Percentiles rank a stretch among this genome's conserved stretches.
phyloP scores from a whole-genome alignment of 805 yeast genomes.

The Lipomyces orientalis region DNA sequence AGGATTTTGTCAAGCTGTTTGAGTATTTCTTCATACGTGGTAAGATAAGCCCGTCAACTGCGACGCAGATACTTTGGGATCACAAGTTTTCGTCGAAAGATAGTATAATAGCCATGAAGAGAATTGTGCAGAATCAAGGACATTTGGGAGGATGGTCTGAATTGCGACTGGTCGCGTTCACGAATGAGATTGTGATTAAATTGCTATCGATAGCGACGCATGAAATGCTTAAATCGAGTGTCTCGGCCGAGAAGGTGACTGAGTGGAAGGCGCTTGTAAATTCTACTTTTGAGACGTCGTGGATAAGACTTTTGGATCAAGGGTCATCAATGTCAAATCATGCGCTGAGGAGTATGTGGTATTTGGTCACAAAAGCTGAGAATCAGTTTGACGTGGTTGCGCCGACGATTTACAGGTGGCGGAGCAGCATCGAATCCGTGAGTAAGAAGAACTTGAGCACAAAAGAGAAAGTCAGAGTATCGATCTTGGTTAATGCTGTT shows the following conservation, averaged over 20 bases:
- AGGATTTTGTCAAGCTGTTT: slow-evolving; percentile 19
- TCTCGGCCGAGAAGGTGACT: neutral
- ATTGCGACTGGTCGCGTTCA: slow-evolving; percentile 10
- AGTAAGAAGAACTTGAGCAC: neutral
- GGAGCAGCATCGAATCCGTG: neutral
- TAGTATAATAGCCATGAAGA: slow-evolving; percentile 6
- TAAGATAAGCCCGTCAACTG: slow-evolving; percentile 7
- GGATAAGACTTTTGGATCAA: slow-evolving; percentile 16
- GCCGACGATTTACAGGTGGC: slow-evolving; percentile 6
- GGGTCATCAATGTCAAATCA: slow-evolving; percentile 27
- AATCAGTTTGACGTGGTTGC: slow-evolving; percentile 25
- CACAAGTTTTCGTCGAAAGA: slow-evolving; percentile 6
- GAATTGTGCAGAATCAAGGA: slow-evolving; percentile 1
- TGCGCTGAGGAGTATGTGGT: slow-evolving; percentile 31
- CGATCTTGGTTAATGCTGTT: slow-evolving; percentile 13
- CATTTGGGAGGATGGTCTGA: slow-evolving; percentile 29
- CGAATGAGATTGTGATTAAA: slow-evolving; percentile 18
- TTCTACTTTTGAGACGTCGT: slow-evolving; percentile 16
- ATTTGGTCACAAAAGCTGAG: slow-evolving; percentile 15
- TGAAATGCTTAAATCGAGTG: neutral
- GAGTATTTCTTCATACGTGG: slow-evolving; percentile 25
- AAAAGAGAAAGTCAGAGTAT: neutral
- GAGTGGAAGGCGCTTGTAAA: slow-evolving; percentile 14
- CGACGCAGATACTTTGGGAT: slow-evolving; percentile 23
- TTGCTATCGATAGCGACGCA: slow-evolving; percentile 8